Evolutionary conservation across 2,329 filamentous ascomycete genomes (phyloP).

Genomic region (Beauveria varroae): DNA sequence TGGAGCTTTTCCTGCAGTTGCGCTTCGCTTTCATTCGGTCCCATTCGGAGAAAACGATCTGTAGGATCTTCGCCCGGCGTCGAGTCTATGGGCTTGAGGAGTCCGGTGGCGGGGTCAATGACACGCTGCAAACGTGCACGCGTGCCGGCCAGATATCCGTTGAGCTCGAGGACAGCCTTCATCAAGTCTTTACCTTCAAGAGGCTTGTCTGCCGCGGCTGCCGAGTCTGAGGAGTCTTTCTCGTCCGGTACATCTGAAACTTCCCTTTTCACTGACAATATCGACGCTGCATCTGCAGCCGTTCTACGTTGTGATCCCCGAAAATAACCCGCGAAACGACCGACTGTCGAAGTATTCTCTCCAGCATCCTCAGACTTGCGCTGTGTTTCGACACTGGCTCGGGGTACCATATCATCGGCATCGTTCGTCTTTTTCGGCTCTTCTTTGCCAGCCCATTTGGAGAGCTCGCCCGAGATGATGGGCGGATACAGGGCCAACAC

Average conservation of each 20-base stretch:
- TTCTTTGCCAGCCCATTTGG: constrained; percentile 44
- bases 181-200: constrained; percentile 78
- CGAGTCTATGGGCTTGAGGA: constrained; percentile 44
- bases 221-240: constrained; percentile 46
- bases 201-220: constrained; percentile 40
- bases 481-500: constrained; percentile 81
- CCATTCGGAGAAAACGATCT: constrained; percentile 47
- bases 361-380: constrained; percentile 21
- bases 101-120: constrained; percentile 55
- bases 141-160: constrained; percentile 81
- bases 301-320: constrained; percentile 38
- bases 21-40: constrained; percentile 41
- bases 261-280: constrained; percentile 48
- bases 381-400: background rate
- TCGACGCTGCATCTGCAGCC: constrained; percentile 49
- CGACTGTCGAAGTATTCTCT: constrained; percentile 23
- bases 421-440: constrained; percentile 29
- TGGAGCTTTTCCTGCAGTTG: constrained; percentile 65
- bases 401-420: constrained; percentile 20
- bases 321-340: constrained; percentile 48
- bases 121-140: constrained; percentile 57
- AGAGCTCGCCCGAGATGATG: constrained; percentile 75
- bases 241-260: constrained; percentile 32
- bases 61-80: constrained; percentile 42
- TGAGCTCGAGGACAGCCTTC: constrained; percentile 72